phyloP scores from a whole-genome alignment of 2,329 filamentous ascomycete genomes.

The Paraphaeosphaeria minitans region DNA sequence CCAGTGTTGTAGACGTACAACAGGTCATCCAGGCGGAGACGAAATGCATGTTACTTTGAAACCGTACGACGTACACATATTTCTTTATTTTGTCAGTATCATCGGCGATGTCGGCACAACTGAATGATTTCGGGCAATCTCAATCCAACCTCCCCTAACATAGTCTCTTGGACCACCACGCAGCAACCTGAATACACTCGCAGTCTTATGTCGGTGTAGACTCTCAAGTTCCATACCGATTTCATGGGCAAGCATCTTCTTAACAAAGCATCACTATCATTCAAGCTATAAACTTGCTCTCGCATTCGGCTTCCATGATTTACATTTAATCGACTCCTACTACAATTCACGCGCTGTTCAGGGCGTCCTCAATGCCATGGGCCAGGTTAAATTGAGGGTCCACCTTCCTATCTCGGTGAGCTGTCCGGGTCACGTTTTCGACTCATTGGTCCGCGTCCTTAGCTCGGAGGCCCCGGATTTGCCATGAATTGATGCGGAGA shows the following conservation, averaged over 20 bases:
- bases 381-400: background rate
- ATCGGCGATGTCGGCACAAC: background rate
- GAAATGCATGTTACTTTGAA: background rate
- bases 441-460: conserved; percentile 5
- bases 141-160: background rate
- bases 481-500: background rate
- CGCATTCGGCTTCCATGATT: no score
- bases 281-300: background rate
- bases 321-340: background rate
- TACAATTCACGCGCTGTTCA: background rate
- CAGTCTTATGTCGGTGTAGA: background rate
- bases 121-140: background rate
- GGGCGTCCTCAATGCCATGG: background rate
- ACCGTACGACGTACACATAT: background rate
- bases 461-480: background rate
- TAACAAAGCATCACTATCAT: background rate
- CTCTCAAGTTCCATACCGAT: background rate
- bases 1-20: background rate
- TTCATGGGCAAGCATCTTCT: background rate
- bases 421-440: conserved; percentile 4
- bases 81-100: background rate
- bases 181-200: background rate
- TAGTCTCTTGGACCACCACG: background rate
- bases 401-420: conserved; percentile 4
- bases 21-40: background rate